Evolutionary conservation across 1,139 yeast species (phyloP), one percentile per base, ranked within the genome.

Genomic region (Pichia sp.): DNA sequence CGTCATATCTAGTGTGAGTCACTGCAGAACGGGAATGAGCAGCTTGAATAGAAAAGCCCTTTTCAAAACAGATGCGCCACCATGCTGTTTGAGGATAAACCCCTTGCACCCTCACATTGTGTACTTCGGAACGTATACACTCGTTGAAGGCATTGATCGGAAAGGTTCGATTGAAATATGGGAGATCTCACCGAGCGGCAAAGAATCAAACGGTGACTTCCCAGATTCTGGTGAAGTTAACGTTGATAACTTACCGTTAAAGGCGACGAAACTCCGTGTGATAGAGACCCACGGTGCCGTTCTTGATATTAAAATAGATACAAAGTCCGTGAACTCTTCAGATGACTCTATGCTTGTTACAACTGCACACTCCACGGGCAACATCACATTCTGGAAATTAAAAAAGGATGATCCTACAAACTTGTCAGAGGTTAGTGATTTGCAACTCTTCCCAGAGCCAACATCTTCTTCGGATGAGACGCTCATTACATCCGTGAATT

Each of bases 351-450:
- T 34, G 2, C 30, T 69, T 6, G 46, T 87, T 4, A 67, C 69
- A 3, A 69, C 86, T 1, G 88, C 79, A 1, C 95, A 88, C 53
- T 83, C 95, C 0, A 81, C 86, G 0, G 97, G 97, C 2, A 69
- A 70, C 41, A 51, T 88, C 12, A 63, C 63, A 27, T 45, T 82
- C 3, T 88, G 96, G 96, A 61, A 51, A 33, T 32, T 37, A 33
- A 37, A 48, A 29, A 42, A 39, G 8, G 42, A 39, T 3, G 49
- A 45, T 20, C 27, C 31, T 6, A 33, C 49, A 2, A 29, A 32
- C 19, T 34, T 67, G 11, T 36, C 38, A 1, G 34, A 47, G n/a
- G 15, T 62, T 0, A 42, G 48, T 12, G 58, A 62, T 41, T 44
- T 61, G 9, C 69, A 65, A 35, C 44, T 71, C 3, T 73, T 74